Conservation (phyloP, 2,329 filamentous ascomycete genomes). For the Cercospora zeina region DNA sequence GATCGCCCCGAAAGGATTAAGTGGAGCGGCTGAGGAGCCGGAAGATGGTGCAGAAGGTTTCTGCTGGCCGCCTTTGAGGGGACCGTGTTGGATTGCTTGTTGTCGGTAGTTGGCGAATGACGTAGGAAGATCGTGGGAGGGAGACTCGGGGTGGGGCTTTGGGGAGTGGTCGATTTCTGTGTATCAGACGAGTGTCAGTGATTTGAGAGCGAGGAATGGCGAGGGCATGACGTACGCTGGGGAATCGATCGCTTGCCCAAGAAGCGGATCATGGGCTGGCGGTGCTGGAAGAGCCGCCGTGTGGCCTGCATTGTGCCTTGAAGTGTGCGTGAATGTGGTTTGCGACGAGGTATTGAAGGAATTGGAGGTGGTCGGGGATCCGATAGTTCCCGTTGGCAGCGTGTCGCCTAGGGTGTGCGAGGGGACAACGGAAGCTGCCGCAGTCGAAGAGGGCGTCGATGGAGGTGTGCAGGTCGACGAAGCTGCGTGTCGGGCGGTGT, state of each 20-base stretch:
- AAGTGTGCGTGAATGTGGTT: conserved; percentile 13
- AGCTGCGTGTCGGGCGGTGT: background rate
- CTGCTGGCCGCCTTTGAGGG: conserved; percentile 51
- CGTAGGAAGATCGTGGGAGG: conserved; percentile 63
- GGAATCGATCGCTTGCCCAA: conserved; percentile 52
- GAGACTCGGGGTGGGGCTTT: conserved; percentile 70
- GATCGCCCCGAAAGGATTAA: conserved; percentile 42
- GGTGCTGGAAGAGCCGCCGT: conserved; percentile 48
- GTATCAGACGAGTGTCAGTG: background rate
- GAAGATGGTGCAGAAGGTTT: conserved; percentile 19
- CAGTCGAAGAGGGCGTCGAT: background rate
- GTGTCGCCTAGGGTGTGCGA: background rate
- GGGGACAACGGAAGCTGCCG: background rate
- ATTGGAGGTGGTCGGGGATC: background rate
- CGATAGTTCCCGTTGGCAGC: background rate
- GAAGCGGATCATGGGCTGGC: conserved; percentile 55
- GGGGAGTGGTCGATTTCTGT: conserved; percentile 74
- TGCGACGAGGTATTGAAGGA: background rate
- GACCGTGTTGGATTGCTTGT: conserved; percentile 75
- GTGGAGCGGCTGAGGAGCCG: conserved; percentile 24
- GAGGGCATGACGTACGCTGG: conserved; percentile 41
- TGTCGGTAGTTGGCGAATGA: conserved; percentile 76
- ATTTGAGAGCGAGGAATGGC: background rate
- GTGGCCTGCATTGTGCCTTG: conserved; percentile 48
- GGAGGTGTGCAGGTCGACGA: background rate